phyloP scores from a whole-genome alignment of 495 filamentous ascomycete genomes.

The Penicillium soppii region DNA sequence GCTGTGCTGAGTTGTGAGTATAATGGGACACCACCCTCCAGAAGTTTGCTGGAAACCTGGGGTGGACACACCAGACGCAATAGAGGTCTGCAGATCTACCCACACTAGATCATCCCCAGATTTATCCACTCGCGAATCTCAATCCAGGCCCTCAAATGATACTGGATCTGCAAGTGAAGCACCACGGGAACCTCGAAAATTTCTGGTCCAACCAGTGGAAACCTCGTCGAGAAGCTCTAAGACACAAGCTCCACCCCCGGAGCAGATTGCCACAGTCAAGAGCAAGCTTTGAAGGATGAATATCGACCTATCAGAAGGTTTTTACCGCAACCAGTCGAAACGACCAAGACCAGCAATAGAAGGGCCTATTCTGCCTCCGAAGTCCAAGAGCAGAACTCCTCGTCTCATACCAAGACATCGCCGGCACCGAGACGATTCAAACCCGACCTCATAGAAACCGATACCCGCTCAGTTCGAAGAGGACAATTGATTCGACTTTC shows the following conservation, averaged over 20 bases:
- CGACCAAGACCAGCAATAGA: slow-evolving; percentile 23
- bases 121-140: not conserved
- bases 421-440: slow-evolving; percentile 46
- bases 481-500: slow-evolving; percentile 21
- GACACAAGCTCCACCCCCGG: slow-evolving; percentile 29
- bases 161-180: not conserved
- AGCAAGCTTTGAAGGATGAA: slow-evolving; percentile 5
- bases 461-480: slow-evolving; percentile 44
- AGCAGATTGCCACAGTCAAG: not conserved
- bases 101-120: not conserved
- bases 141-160: not conserved
- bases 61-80: not conserved
- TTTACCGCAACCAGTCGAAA: slow-evolving; percentile 30
- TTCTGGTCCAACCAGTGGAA: slow-evolving; percentile 66
- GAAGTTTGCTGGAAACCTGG: not conserved
- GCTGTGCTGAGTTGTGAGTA: not conserved
- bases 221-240: slow-evolving; percentile 59
- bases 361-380: slow-evolving; percentile 2
- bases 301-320: slow-evolving; percentile 20
- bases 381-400: slow-evolving; percentile 10
- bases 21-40: slow-evolving; percentile 1
- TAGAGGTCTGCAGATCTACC: not conserved
- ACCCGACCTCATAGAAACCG: slow-evolving; percentile 60
- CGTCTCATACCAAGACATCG: not conserved
- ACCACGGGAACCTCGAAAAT: slow-evolving; percentile 14